Evolutionary conservation across 140 eudicot genomes (phyloP).

Genomic region (Senecio squalidus): DNA sequence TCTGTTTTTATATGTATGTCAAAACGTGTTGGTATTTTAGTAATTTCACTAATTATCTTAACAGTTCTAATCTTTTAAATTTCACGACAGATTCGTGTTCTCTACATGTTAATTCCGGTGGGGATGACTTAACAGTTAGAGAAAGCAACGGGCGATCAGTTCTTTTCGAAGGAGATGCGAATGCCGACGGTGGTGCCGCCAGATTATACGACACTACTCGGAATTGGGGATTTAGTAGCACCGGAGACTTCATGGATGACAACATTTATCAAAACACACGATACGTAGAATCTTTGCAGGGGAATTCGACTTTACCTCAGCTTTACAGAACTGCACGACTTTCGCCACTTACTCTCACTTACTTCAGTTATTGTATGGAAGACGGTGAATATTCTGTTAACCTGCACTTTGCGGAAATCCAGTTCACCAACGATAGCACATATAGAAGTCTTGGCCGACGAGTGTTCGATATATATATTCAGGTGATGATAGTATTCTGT

Average conservation of each 20-base stretch:
- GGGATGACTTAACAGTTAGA: constrained; percentile 39
- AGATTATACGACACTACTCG: constrained; percentile 30
- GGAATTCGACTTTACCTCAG: constrained; percentile 33
- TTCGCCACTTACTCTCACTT: constrained; percentile 75
- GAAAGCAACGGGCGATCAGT: constrained; percentile 33
- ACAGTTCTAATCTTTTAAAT: neutral
- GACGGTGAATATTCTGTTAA: constrained; percentile 71
- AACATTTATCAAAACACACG: constrained; percentile 50
- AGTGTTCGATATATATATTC: constrained; percentile 73
- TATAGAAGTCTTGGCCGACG: constrained; percentile 67
- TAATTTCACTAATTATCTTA: too few relatives aligned
- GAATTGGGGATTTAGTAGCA: constrained; percentile 86
- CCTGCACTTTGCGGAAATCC: constrained; percentile 73
- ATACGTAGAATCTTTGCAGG: constrained; percentile 24
- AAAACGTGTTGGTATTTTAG: too few relatives aligned
- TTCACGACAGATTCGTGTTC: constrained; percentile 65
- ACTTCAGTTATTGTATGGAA: constrained; percentile 80
- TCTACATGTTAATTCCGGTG: constrained; percentile 81
- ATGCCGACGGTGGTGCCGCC: constrained; percentile 62
- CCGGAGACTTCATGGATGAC: constrained; percentile 92
- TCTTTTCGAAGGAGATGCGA: constrained; percentile 66
- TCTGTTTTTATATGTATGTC: too few relatives aligned
- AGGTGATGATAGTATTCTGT: constrained; percentile 38
- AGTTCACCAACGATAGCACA: constrained; percentile 56
- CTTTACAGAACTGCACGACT: constrained; percentile 69